Evolutionary conservation across 2,329 filamentous ascomycete species (phyloP), one percentile per base, ranked within the genome.

Genomic region (Metarhizium guizhouense): DNA sequence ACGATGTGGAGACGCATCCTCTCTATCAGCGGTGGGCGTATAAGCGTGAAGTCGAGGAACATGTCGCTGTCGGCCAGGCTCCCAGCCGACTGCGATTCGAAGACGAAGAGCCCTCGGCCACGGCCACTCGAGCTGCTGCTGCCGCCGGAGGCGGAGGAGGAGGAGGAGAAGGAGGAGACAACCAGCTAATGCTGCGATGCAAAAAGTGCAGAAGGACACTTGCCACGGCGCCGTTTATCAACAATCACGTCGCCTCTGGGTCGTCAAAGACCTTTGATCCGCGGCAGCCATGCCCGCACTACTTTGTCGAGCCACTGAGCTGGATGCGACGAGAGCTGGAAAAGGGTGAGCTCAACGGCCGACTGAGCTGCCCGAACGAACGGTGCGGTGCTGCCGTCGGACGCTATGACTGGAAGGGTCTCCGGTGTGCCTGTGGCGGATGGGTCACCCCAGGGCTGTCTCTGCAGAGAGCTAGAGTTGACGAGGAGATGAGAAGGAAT

Each of bases 341-440:
- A 63, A 81, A 88, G 64, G 91, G 89, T 32, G 83, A 86, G 58
- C 78, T 97, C 29, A 89, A 92, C 58, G 94, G 94, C 29, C 84
- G 93, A 10, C 77, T 99, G 36, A 82, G 85, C 57, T 99, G 94
- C 65, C 93, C 94, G 10, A 88, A 86, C 62, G 57, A 68, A 8
- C 87, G 86, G 65, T 99, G 94, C 70, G 83, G 82, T 50, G 84
- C 88, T 45, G 90, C 90, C 53, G 83, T 97, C 51, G 94, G 94
- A 43, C 88, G 94, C 64, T 99, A 96, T 67, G 88, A 93, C 53
- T 99, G 94, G 94, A 90, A 95, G 69, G 94, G 94, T 14, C 87
- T 96, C 79, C 85, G 85, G 68, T 99, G 94, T 74, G 94, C 85
- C 67, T 99, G 94, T 70, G 85, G 87, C 42, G 84, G 86, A 59